A percentile compares a stretch with the other conserved stretches of the same genome.
These are phyloP conservation scores for Iodosphaeria phyllophila DNA, from an alignment of 2,329 filamentous ascomycete genomes.

Conservation along the genomic window DNA sequence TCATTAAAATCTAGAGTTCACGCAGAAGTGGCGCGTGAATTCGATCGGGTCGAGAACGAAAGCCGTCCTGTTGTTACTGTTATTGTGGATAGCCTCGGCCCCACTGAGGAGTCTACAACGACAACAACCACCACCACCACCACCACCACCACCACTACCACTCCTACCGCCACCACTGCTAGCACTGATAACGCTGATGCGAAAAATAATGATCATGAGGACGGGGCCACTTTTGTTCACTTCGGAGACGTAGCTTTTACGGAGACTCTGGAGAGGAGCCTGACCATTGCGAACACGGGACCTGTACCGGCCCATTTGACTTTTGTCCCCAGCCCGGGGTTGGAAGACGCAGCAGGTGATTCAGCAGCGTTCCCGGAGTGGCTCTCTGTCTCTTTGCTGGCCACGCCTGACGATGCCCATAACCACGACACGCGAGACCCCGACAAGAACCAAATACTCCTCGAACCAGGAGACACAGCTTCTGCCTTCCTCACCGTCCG, in stretches of 20 bases:
- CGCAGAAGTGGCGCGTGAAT: conserved; percentile 67
- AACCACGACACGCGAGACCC: no score
- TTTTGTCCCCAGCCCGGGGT: conserved; percentile 48
- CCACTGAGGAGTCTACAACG: conserved; percentile 16
- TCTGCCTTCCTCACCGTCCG: conserved; percentile 49
- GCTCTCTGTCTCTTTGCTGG: conserved; percentile 9
- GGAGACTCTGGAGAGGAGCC: conserved; percentile 39
- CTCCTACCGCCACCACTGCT: no score
- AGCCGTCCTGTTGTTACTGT: conserved; percentile 66
- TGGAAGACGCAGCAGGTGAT: no score
- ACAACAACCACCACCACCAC: no score
- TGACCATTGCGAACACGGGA: conserved; percentile 88
- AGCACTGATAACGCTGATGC: no score
- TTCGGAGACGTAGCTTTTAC: conserved; percentile 62
- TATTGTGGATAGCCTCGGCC: conserved; percentile 45
- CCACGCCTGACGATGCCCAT: conserved; percentile 1
- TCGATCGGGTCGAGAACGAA: conserved; percentile 87
- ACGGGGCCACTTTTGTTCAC: conserved; percentile 43
- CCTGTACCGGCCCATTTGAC: conserved; percentile 60
- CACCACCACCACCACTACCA: no score
- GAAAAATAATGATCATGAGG: no score
- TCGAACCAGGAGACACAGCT: conserved; percentile 73
- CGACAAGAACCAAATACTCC: conserved; percentile 26
- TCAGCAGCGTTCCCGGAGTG: conserved; percentile 8
- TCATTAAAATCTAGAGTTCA: conserved; percentile 71